These are phyloP conservation scores for Avicennia marina DNA, from an alignment of 257 asterid genomes.

Conservation along the genomic window DNA sequence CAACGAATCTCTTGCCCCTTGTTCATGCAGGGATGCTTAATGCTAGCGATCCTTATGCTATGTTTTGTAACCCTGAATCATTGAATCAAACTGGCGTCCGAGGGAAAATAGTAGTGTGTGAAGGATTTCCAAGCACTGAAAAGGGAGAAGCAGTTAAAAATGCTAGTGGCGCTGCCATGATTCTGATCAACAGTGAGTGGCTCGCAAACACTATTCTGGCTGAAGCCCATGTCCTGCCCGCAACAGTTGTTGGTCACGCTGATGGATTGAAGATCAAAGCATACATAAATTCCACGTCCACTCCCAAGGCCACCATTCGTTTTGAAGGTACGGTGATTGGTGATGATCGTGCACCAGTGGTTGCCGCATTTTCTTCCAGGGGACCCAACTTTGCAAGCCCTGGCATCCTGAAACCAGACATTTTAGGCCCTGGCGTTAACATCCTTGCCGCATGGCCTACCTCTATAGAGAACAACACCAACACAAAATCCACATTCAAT, in stretches of 20 bases:
- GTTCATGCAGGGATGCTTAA: constrained; percentile 14
- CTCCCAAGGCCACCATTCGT: constrained; percentile 12
- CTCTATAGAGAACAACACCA: constrained; percentile 24
- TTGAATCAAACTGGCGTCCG: constrained; percentile 5
- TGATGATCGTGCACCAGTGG: constrained; percentile 15
- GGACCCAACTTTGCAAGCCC: constrained; percentile 19
- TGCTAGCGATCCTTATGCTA: neutral
- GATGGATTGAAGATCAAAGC: constrained; percentile 15
- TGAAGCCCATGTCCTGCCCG: constrained; percentile 15
- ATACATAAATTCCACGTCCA: constrained; percentile 11
- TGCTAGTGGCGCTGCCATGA: constrained; percentile 26
- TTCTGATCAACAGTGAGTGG: neutral
- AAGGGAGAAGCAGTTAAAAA: constrained; percentile 12
- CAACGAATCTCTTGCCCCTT: constrained; percentile 6
- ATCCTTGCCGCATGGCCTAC: constrained; percentile 37
- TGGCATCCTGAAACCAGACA: constrained; percentile 27
- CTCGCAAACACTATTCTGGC: neutral
- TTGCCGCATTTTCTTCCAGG: constrained; percentile 22
- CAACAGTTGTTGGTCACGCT: constrained; percentile 2
- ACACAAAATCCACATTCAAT: constrained; percentile 31
- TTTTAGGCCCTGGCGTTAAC: no score
- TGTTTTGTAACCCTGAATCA: constrained; percentile 1
- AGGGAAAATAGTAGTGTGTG: constrained; percentile 32
- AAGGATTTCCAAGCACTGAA: neutral
- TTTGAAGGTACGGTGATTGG: constrained; percentile 20